Percentiles rank a stretch among this genome's conserved stretches.
phyloP scores from a whole-genome alignment of 495 filamentous ascomycete genomes.

The Aspergillus indologenus region DNA sequence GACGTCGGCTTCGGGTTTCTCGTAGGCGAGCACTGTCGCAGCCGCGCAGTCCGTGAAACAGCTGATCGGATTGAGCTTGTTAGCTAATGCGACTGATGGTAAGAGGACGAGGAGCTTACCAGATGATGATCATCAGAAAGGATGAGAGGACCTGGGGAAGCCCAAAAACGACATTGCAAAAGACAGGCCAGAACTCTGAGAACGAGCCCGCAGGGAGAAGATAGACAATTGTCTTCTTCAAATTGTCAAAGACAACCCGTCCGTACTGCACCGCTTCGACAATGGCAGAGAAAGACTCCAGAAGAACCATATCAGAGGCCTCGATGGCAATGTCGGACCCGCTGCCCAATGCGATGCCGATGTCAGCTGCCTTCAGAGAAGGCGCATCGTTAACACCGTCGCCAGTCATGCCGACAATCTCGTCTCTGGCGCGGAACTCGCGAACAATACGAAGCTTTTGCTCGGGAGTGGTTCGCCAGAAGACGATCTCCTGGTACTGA shows the following conservation, averaged over 20 bases:
- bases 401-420: constrained; percentile 53
- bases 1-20: constrained; percentile 57
- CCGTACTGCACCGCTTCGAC: constrained; percentile 64
- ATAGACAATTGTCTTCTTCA: constrained; percentile 56
- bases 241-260: constrained; percentile 52
- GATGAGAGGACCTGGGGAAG: constrained; percentile 63
- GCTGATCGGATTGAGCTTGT: constrained; percentile 20
- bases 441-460: constrained; percentile 73
- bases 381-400: constrained; percentile 61
- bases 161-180: constrained; percentile 65
- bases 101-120: constrained; percentile 53
- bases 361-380: constrained; percentile 51
- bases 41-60: constrained; percentile 59
- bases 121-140: constrained; percentile 67
- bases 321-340: constrained; percentile 65
- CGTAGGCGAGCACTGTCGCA: constrained; percentile 62
- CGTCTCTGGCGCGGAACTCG: constrained; percentile 54
- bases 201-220: constrained; percentile 62
- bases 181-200: constrained; percentile 66
- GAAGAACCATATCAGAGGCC: constrained; percentile 66
- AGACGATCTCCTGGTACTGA: constrained; percentile 62
- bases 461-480: constrained; percentile 68
- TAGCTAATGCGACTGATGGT: constrained; percentile 37
- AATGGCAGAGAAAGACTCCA: constrained; percentile 65
- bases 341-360: constrained; percentile 50